Evolutionary conservation across 108 stramenopile genomes (phyloP), one percentile per base, ranked within the genome.

Genomic region (Conticribra weissflogii): DNA sequence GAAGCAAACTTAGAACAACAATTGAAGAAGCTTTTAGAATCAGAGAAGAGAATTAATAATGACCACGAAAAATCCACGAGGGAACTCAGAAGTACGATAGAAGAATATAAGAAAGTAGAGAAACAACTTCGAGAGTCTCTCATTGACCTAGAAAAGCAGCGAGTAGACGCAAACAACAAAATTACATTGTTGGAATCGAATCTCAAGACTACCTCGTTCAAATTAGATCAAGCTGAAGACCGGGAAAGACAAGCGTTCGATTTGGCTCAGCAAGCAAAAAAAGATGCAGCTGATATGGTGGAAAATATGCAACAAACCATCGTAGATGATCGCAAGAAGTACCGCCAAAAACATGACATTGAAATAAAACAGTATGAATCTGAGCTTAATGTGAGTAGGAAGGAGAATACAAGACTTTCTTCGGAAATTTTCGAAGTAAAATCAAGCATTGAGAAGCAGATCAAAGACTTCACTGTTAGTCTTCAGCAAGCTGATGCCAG

Each of bases 171-270:
- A 9, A 63, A 62, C 18, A 59, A 63, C 8, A 72, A 15, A 36
- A 44, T 16, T 27, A 30, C 31, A 34, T 54, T 71, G 3, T 51
- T 71, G 30, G 48, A 71, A 61, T 24, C 70, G 16, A 62, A 63
- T 18, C 71, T 72, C 7, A 23, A 72, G 56, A 31, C 28, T 44
- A 7, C 32, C 17, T 22, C 52, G 0, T 25, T 63, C 16, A 60
- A 63, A 63, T 25, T 62, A 16, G 28, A 54, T 9, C 33, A 55
- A 23, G 50, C 61, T 9, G 71, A 72, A 63, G 45, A 61, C 16
- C 71, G 71, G n/a, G 76, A 78, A 56, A 41, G 53, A 63, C 54
- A 65, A 18, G 63, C 63, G 45, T 45, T 53, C 0, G 44, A 32
- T n/a, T 17, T 28, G 4, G 63, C 60, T 18, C 54, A 65, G n/a